Evolutionary conservation across 1,284 basidiomycete genomes (phyloP).

Genomic region (Trametes hirsuta): DNA sequence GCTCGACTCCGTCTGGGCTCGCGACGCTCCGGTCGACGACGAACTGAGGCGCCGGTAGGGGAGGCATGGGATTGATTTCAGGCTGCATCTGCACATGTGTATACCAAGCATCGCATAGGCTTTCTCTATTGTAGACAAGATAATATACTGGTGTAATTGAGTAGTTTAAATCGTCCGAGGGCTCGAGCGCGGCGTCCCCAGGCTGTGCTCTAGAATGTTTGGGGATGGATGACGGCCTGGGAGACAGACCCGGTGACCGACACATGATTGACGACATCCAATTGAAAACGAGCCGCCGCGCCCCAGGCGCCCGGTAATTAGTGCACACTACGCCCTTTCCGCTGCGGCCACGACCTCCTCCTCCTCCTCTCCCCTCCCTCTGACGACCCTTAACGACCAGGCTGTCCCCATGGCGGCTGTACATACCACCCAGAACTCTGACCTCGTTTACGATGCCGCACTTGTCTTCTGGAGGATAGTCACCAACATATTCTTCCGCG

Average conservation of each 20-base stretch:
- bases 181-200: constrained; percentile 1
- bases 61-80: constrained; percentile 17
- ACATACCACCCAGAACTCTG: constrained; percentile 18
- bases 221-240: constrained; percentile 1
- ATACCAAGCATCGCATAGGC: constrained; percentile 28
- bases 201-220: constrained; percentile 7
- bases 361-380: constrained; percentile 1
- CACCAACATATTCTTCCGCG: constrained; percentile 96
- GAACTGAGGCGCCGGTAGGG: constrained; percentile 12
- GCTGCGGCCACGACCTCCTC: constrained; percentile 18
- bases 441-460: constrained; percentile 60
- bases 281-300: neutral
- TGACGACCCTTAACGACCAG: constrained; percentile 21
- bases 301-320: constrained; percentile 7
- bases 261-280: constrained; percentile 20
- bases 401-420: constrained; percentile 10
- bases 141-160: constrained; percentile 22
- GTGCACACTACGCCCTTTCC: constrained; percentile 1
- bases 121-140: constrained; percentile 25
- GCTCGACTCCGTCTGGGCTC: constrained; percentile 30
- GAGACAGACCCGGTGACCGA: constrained; percentile 10
- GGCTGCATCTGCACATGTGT: constrained; percentile 28
- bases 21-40: constrained; percentile 23
- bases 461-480: constrained; percentile 83
- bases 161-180: neutral